A percentile compares a stretch with the other conserved stretches of the same genome.
Evolutionary conservation across 2,329 filamentous ascomycete species (phyloP).

Genomic region (Sporothrix variecibatus): DNA sequence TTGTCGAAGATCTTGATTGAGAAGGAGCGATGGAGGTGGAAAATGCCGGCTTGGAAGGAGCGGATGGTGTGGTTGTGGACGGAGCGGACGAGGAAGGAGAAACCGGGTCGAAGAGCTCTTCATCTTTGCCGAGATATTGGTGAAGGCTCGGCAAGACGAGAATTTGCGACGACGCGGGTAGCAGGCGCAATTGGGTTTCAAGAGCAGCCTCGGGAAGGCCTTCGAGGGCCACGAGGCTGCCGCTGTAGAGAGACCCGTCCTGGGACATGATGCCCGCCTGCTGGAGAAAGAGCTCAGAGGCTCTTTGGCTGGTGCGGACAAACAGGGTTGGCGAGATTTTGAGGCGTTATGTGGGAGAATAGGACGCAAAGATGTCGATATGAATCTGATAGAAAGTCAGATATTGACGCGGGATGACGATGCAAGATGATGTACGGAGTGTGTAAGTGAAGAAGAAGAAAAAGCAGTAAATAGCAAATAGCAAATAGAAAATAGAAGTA

Average conservation of each 20-base stretch:
- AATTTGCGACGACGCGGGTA: slow-evolving; percentile 61
- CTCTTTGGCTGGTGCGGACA: neutral
- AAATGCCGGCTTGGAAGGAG: neutral
- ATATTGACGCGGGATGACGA: neutral
- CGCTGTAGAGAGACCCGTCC: slow-evolving; percentile 35
- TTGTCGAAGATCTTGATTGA: neutral
- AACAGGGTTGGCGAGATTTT: neutral
- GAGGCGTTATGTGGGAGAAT: neutral
- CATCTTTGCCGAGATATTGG: slow-evolving; percentile 45
- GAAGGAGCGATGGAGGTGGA: slow-evolving; percentile 11
- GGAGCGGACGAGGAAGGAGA: neutral
- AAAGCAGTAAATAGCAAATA: neutral
- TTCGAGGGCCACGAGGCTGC: slow-evolving; percentile 62
- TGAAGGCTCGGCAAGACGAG: slow-evolving; percentile 57
- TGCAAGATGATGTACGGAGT: neutral
- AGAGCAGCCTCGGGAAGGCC: slow-evolving; percentile 54
- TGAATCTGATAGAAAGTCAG: neutral
- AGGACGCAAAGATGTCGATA: neutral
- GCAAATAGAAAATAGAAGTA: neutral
- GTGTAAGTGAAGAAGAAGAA: neutral
- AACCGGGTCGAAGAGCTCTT: slow-evolving; percentile 35
- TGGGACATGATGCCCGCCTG: slow-evolving; percentile 18
- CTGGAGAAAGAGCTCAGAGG: slow-evolving; percentile 4
- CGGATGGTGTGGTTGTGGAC: slow-evolving; percentile 10
- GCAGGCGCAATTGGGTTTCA: slow-evolving; percentile 60